These are phyloP conservation scores for Microsporum canis DNA, from an alignment of 2,329 filamentous ascomycete genomes.

Conservation along the genomic window DNA sequence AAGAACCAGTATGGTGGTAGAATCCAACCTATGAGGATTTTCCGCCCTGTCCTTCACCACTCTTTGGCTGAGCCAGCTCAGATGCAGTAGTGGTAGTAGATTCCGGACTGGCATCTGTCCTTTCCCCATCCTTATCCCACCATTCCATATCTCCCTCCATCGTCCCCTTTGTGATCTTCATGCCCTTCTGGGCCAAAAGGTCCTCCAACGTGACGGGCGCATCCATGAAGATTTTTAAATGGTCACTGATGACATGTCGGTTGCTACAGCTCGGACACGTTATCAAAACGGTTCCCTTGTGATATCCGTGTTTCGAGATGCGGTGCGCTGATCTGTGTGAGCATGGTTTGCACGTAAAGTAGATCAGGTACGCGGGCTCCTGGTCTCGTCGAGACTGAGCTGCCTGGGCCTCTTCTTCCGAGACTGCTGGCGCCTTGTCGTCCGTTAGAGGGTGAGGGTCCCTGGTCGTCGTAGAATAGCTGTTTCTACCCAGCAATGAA, in stretches of 20 bases:
- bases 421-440: constrained; percentile 19
- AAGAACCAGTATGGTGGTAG: not conserved
- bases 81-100: not conserved
- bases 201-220: constrained; percentile 34
- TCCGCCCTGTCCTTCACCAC: not conserved
- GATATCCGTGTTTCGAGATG: constrained; percentile 90
- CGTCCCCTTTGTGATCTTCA: constrained; percentile 69
- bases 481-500: constrained; percentile 19
- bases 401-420: constrained; percentile 13
- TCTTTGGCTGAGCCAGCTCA: not conserved
- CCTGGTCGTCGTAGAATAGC: constrained; percentile 16
- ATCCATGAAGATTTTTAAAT: constrained; percentile 53
- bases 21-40: not conserved
- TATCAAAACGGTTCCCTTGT: constrained; percentile 78
- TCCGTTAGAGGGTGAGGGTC: constrained; percentile 26
- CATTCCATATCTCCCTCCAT: constrained; percentile 83
- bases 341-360: constrained; percentile 89
- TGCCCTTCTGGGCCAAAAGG: constrained; percentile 35
- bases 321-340: constrained; percentile 66
- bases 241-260: constrained; percentile 83
- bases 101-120: not conserved
- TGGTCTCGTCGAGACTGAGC: constrained; percentile 29
- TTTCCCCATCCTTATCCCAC: constrained; percentile 46
- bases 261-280: constrained; percentile 77
- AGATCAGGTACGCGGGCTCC: constrained; percentile 69